Base-by-base conservation (phyloP, 2,329 filamentous ascomycete genomes). In the Epichloe aotearoae region DNA sequence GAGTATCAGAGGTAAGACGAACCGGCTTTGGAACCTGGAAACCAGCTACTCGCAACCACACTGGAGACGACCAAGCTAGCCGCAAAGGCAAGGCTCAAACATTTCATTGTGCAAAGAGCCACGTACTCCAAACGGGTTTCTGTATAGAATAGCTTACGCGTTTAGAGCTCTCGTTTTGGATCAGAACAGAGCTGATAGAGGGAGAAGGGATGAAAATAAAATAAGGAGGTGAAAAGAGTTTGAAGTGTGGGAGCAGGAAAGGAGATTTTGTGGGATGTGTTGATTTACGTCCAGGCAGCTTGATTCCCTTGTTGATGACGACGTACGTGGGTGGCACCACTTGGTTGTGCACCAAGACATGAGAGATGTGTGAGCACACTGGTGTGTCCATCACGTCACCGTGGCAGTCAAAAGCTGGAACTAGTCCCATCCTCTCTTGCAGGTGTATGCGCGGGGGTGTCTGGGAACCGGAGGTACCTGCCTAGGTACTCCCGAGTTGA, bases 41-140 rank as follows among this genome's bases (percentile, higher is more conserved):
- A 89, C 89, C 89, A 96, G 68, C 72, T 85, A 71, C 83, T 89
- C 57, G 83, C 87, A 56, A 80, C 70, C 46, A 80, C 82, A 55
- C 76, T 77, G 63, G 87, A 80, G 40, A 84, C 79, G 64, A 86
- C 84, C 52, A 95, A 72, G 61, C 81, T 80, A 63, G 87, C 74
- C 62, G 87, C 73, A 58, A 91, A 70, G 69, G 88, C 66, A 64
- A 82, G 77, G 55, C 77, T 74, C 63, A 88, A 69, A 69, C 93
- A 79, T 75, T 80, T 93, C 90, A 96, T 95, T 55, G 55, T 80
- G 58, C 11, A n/a, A 17, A 44, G 7, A 30, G 20, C 41, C 14
- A 30, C 14, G 14, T 3, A n/a, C 5, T 38, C 36, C 15, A 8
- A 30, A 33, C 14, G 41, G 6, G 14, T 6, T 14, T n/a, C 14